A percentile compares a stretch with the other conserved stretches of the same genome.
These are phyloP conservation scores for Entomortierella beljakovae DNA, from an alignment of 192 early-diverging fungal genomes.

Conservation along the genomic window DNA sequence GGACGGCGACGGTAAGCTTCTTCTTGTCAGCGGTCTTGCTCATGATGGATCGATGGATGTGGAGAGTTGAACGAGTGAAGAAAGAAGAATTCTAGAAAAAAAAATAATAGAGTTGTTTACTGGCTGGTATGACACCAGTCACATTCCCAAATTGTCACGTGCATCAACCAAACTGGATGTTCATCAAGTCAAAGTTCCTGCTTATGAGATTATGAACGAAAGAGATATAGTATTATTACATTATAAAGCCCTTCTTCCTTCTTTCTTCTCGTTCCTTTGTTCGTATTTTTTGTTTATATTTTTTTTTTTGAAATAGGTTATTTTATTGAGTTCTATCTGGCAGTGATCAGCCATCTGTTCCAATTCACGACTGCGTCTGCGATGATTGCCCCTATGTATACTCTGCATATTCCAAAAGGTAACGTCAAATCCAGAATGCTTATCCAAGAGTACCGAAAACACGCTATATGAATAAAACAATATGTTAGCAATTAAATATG, in stretches of 20 bases:
- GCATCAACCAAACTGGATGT: background rate
- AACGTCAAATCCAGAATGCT: background rate
- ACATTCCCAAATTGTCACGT: background rate
- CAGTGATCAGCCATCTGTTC: background rate
- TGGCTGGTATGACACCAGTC: slow-evolving; percentile 1
- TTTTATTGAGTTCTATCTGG: slow-evolving; percentile 6
- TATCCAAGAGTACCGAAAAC: slow-evolving; percentile 53
- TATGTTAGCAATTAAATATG: background rate
- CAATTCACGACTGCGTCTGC: background rate
- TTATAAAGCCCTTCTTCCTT: too few species aligned
- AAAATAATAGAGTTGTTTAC: background rate
- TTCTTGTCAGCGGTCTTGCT: slow-evolving; percentile 57
- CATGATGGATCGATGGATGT: slow-evolving; percentile 46
- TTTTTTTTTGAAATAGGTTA: too few species aligned
- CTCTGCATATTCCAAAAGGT: background rate
- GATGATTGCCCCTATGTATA: background rate
- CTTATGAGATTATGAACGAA: too few species aligned
- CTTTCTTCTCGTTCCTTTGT: too few species aligned
- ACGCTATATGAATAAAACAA: slow-evolving; percentile 13
- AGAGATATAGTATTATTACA: too few species aligned
- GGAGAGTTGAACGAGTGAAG: slow-evolving; percentile 2
- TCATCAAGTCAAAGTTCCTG: too few species aligned
- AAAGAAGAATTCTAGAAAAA: slow-evolving; percentile 24
- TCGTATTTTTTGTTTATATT: too few species aligned
- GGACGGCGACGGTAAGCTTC: slow-evolving; percentile 53